Evolutionary conservation across 805 yeast species (phyloP).

Genomic region (Kuraishia capsulata): DNA sequence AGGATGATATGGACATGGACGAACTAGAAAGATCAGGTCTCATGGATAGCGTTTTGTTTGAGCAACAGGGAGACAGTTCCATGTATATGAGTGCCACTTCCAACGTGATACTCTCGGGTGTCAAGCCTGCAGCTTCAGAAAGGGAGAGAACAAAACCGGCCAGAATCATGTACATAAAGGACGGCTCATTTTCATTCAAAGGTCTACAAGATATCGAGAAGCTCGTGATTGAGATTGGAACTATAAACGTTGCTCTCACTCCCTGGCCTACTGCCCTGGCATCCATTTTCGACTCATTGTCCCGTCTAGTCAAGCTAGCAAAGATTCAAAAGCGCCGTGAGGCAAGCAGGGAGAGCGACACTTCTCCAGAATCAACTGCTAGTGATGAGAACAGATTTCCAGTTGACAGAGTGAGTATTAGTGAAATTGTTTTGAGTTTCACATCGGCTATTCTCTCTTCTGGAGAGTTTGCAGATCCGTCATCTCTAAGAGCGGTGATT

Average conservation of each 20-base stretch:
- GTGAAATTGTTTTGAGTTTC: slow-evolving; percentile 29
- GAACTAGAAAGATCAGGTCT: slow-evolving; percentile 13
- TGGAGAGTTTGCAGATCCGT: slow-evolving; percentile 32
- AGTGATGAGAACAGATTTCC: slow-evolving; percentile 10
- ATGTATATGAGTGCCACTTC: slow-evolving; percentile 80
- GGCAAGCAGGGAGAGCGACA: slow-evolving; percentile 1
- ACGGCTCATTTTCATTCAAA: slow-evolving; percentile 32
- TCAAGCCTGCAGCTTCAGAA: slow-evolving; percentile 1
- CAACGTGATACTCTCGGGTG: slow-evolving; percentile 24
- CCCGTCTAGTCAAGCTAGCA: slow-evolving; percentile 7
- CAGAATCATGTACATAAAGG: slow-evolving; percentile 23
- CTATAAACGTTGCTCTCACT: slow-evolving; percentile 30
- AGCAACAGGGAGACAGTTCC: slow-evolving; percentile 61
- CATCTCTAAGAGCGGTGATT: slow-evolving; percentile 18
- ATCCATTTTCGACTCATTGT: slow-evolving; percentile 27
- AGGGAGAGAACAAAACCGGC: too few relatives aligned
- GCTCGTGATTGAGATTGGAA: slow-evolving; percentile 28
- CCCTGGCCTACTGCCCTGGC: slow-evolving; percentile 32
- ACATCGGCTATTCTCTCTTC: slow-evolving; percentile 32
- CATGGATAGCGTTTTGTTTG: slow-evolving; percentile 50
- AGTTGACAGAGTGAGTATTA: slow-evolving; percentile 30
- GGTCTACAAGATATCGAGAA: slow-evolving; percentile 30
- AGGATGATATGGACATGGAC: slow-evolving; percentile 13
- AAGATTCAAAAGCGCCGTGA: slow-evolving; percentile 8
- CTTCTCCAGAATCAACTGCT: background rate